These are phyloP conservation scores for Ramaria sp. DNA, from an alignment of 768 basidiomycete genomes.

Conservation along the genomic window DNA sequence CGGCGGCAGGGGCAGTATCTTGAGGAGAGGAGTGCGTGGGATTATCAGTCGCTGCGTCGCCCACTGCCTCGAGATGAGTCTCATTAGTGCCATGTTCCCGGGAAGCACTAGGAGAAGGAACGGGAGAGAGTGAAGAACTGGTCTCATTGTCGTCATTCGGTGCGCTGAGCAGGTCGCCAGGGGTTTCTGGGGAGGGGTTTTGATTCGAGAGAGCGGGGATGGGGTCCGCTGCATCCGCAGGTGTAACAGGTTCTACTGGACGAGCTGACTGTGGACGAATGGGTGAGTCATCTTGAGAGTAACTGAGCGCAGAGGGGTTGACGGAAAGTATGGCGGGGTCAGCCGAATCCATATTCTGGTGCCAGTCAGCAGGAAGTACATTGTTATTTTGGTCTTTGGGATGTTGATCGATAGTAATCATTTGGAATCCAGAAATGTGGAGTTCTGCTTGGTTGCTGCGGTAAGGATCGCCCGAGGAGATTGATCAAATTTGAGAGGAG, in stretches of 20 bases:
- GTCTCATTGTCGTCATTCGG: slow-evolving; percentile 24
- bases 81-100: background rate
- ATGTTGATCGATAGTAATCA: slow-evolving; percentile 47
- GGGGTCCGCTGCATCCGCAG: background rate
- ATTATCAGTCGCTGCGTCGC: background rate
- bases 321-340: slow-evolving; percentile 13
- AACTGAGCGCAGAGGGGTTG: slow-evolving; percentile 16
- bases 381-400: slow-evolving; percentile 20
- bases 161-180: slow-evolving; percentile 3
- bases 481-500: slow-evolving; percentile 6
- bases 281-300: slow-evolving; percentile 19
- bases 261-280: slow-evolving; percentile 16
- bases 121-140: slow-evolving; percentile 48
- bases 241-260: background rate
- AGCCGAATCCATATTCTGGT: slow-evolving; percentile 13
- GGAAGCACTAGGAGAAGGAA: slow-evolving; percentile 29
- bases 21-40: background rate
- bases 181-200: slow-evolving; percentile 1
- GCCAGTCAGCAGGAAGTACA: slow-evolving; percentile 16
- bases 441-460: background rate
- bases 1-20: slow-evolving; percentile 12
- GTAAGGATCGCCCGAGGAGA: slow-evolving; percentile 1
- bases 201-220: slow-evolving; percentile 13
- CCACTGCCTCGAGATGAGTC: background rate
- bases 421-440: slow-evolving; percentile 12